Evolutionary conservation across 2,329 filamentous ascomycete genomes (phyloP).

Genomic region (Teratosphaeria zuluensis): DNA sequence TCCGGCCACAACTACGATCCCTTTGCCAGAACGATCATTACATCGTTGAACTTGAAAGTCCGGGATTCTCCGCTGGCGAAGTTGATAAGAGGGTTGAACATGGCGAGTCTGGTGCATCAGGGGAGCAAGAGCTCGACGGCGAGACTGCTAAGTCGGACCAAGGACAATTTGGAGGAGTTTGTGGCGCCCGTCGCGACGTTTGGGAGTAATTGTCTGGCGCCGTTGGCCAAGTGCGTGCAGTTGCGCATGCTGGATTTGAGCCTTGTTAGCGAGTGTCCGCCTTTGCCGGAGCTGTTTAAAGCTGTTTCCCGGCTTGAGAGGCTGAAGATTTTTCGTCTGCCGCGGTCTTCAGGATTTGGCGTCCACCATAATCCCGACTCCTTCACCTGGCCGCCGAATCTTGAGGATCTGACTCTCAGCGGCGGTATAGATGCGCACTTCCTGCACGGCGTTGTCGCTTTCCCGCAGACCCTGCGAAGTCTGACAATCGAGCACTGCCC

Average conservation of each 20-base stretch:
- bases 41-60: conserved; percentile 40
- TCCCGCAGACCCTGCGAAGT: conserved; percentile 25
- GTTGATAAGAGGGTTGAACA: conserved; percentile 45
- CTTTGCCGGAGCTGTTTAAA: conserved; percentile 40
- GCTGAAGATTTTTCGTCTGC: conserved; percentile 35
- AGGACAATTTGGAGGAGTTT: conserved; percentile 43
- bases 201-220: conserved; percentile 46
- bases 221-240: conserved; percentile 45
- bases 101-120: conserved; percentile 49
- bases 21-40: conserved; percentile 47
- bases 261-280: conserved; percentile 42
- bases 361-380: conserved; percentile 3
- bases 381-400: conserved; percentile 33
- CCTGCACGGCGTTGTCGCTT: conserved; percentile 25
- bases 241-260: conserved; percentile 44
- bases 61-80: conserved; percentile 39
- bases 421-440: conserved; percentile 37
- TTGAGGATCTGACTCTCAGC: conserved; percentile 33
- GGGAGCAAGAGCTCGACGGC: conserved; percentile 49
- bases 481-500: conserved; percentile 37
- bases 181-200: conserved; percentile 50
- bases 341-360: conserved; percentile 23
- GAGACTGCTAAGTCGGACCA: conserved; percentile 46
- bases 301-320: conserved; percentile 38
- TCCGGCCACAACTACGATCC: conserved; percentile 43